Evolutionary conservation across 345 rosid species (phyloP).

Genomic region (Noccaea bulbosa): DNA sequence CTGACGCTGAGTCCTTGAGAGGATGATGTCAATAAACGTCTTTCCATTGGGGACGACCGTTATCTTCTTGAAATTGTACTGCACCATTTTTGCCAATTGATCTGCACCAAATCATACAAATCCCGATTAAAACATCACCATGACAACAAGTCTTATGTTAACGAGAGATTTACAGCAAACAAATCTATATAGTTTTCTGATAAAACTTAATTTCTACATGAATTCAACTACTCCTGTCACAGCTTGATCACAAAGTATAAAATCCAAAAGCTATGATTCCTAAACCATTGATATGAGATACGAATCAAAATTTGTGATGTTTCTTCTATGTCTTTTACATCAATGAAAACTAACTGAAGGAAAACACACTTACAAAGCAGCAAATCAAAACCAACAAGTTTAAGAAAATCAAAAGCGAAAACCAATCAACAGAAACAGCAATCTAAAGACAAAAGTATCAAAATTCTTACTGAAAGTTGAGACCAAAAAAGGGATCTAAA

Average conservation of each 20-base stretch:
- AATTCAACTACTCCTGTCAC: not conserved
- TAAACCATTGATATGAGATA: not conserved
- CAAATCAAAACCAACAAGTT: not conserved
- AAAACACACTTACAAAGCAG: not conserved
- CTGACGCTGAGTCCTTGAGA: conserved; percentile 75
- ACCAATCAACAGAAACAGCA: not conserved
- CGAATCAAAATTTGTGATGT: not conserved
- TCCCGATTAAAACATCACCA: not conserved
- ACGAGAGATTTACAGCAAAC: not conserved
- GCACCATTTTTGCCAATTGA: conserved; percentile 53
- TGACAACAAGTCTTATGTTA: not conserved
- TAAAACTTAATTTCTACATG: not conserved
- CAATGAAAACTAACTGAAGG: not conserved
- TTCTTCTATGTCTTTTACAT: not conserved
- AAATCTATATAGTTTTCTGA: not conserved
- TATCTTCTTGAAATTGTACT: conserved; percentile 80
- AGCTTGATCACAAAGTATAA: not conserved
- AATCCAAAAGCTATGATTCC: not conserved
- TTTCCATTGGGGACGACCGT: conserved; percentile 79
- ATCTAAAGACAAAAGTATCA: not conserved
- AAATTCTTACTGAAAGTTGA: not conserved
- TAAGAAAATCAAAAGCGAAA: not conserved
- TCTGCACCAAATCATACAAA: conserved; percentile 32
- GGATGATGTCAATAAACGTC: conserved; percentile 67
- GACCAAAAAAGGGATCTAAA: not conserved